phyloP scores from a whole-genome alignment of 371 early-diverging fungal genomes.

The Saksenaea oblongispora region DNA sequence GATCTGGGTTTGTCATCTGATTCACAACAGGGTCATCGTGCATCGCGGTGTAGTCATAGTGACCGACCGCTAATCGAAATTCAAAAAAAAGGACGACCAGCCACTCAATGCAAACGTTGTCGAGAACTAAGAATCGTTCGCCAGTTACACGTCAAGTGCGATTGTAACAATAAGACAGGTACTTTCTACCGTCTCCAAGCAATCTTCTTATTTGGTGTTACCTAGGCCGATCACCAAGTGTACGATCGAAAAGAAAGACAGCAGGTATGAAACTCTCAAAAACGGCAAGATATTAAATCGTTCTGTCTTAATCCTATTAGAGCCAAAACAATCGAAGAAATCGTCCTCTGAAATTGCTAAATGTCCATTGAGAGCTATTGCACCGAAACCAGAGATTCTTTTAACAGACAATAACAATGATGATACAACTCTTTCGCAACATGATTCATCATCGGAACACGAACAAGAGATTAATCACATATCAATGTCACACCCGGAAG shows the following conservation, averaged over 20 bases:
- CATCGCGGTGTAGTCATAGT: constrained; percentile 58
- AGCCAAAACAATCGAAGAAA: not conserved
- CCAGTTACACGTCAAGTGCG: constrained; percentile 76
- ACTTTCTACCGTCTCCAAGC: not conserved
- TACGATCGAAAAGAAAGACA: not conserved
- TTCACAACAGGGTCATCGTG: constrained; percentile 59
- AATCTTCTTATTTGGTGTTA: not conserved
- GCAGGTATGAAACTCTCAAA: not conserved
- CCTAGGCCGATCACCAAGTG: not conserved
- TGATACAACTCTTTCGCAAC: not conserved
- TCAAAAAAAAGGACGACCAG: constrained; percentile 78
- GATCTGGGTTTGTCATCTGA: not conserved
- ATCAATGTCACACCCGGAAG: not conserved
- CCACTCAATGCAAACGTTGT: constrained; percentile 79
- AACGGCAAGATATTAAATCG: not conserved
- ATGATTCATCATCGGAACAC: not conserved
- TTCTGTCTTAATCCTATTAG: not conserved
- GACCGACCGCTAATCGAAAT: constrained; percentile 70
- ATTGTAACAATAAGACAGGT: constrained; percentile 49
- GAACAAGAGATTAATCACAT: not conserved
- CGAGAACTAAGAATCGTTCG: constrained; percentile 69
- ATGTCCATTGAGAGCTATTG: constrained; percentile 14
- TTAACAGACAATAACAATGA: not conserved
- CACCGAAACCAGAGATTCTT: constrained; percentile 12
- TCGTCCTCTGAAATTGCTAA: not conserved